phyloP scores from a whole-genome alignment of 2,329 filamentous ascomycete species.

The Fusarium veterinarium region DNA sequence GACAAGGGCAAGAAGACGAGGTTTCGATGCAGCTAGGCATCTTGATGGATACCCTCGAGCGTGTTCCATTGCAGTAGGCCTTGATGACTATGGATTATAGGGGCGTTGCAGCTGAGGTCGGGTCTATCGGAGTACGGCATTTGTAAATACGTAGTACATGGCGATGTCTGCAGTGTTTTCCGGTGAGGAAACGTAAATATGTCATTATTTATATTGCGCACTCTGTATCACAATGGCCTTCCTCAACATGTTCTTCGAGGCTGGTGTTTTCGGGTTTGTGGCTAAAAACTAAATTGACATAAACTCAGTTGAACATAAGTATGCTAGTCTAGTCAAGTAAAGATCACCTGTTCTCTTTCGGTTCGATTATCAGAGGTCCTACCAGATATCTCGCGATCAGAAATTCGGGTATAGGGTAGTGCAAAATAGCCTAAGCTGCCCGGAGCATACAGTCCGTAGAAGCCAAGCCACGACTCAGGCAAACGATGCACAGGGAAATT shows the following conservation, averaged over 20 bases:
- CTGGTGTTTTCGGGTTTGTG: no score
- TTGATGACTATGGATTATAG: background rate
- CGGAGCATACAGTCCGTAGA: slow-evolving; percentile 5
- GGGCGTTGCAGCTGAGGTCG: slow-evolving; percentile 10
- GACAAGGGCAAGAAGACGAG: slow-evolving; percentile 45
- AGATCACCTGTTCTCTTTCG: no score
- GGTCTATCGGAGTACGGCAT: slow-evolving; percentile 18
- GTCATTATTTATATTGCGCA: background rate
- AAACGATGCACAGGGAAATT: background rate
- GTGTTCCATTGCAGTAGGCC: slow-evolving; percentile 53
- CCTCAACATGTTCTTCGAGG: background rate
- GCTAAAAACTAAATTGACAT: background rate
- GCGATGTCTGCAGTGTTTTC: background rate
- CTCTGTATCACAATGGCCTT: no score
- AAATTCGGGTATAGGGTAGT: background rate
- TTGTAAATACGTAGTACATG: slow-evolving; percentile 3
- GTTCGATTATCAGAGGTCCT: background rate
- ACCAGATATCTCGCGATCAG: background rate
- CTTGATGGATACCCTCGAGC: slow-evolving; percentile 56
- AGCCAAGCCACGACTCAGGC: background rate
- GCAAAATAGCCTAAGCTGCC: background rate
- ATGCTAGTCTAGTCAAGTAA: background rate
- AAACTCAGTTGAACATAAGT: background rate
- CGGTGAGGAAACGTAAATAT: background rate
- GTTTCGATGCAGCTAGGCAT: slow-evolving; percentile 55